Evolutionary conservation across 768 basidiomycete species (phyloP), one percentile per base, ranked within the genome.

Genomic region (Lepiota venenata): DNA sequence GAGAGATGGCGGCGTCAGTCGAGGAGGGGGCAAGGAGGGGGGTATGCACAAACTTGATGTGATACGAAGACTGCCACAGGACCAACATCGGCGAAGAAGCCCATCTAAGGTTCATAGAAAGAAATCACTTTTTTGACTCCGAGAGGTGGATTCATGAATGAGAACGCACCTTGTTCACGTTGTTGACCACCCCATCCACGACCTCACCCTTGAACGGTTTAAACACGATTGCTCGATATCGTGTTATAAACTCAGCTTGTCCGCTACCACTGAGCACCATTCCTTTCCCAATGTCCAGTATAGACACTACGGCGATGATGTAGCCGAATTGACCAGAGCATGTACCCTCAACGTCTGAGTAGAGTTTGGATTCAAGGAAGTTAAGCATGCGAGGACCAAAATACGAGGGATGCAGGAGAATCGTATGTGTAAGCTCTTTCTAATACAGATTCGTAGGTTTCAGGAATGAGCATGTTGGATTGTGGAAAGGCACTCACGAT

Each of bases 201-300:
- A 98, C 96, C 67, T 99, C 96, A 9, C 94, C 95, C 70, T 98
- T 97, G 81, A 98, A 98, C n/a, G 97, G 97, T 71, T 98, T 95
- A 82, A 97, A 98, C 16, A 99, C 96, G 60, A 99, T 93, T 5
- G 97, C 97, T 22, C 89, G 85, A 71, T 98, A 99, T 51, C 88
- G 79, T 18, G 93, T 93, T 59, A 92, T 81, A 69, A 99, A 99
- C 72, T 98, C 93, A 4, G 97, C 97, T 71, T 96, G 93, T 1
- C 94, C 96, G 32, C 87, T 93, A 7, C 93, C 92, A 52, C 88
- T 84, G 43, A 96, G 74, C 12, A 98, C 89, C 81, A 93, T 91
- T 8, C 94, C 95, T 70, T 91, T 88, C 32, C 93, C 93, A 52
- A 94, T 92, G 63, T 95, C 91, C 47, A 90, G 76, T 61, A 96